phyloP scores from a whole-genome alignment of 371 early-diverging fungal genomes.

The Phascolomyces articulosus region DNA sequence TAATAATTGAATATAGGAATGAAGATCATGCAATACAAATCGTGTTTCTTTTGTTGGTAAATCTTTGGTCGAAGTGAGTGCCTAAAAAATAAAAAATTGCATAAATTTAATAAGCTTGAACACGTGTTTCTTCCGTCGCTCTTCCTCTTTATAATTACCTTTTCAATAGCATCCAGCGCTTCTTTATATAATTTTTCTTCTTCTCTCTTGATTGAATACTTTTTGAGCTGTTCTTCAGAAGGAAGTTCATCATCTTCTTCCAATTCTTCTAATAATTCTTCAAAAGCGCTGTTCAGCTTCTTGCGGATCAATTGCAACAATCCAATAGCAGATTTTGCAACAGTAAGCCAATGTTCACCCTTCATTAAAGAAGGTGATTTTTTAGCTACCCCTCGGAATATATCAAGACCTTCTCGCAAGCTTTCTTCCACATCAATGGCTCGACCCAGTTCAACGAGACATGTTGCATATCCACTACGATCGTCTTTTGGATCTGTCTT shows the following conservation, averaged over 20 bases:
- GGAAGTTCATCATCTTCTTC: slow-evolving; percentile 31
- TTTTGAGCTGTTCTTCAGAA: slow-evolving; percentile 28
- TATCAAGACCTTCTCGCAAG: slow-evolving; percentile 45
- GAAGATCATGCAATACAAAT: slow-evolving; percentile 23
- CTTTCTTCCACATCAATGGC: slow-evolving; percentile 48
- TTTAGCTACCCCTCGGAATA: slow-evolving; percentile 28
- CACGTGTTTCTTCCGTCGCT: no score
- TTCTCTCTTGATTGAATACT: slow-evolving; percentile 29
- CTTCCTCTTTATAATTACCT: slow-evolving; percentile 18
- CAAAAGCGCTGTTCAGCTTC: slow-evolving; percentile 30
- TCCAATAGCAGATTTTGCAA: slow-evolving; percentile 31
- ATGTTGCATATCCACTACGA: slow-evolving; percentile 40
- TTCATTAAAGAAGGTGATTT: slow-evolving; percentile 10
- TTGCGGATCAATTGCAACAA: slow-evolving; percentile 28
- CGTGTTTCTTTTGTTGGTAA: slow-evolving; percentile 13
- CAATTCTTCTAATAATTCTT: slow-evolving; percentile 24
- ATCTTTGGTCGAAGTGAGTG: neutral
- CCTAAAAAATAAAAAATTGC: slow-evolving; percentile 6
- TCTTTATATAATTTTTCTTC: slow-evolving; percentile 38
- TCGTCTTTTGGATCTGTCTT: slow-evolving; percentile 42
- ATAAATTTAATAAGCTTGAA: neutral
- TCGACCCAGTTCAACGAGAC: slow-evolving; percentile 46
- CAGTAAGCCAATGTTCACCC: slow-evolving; percentile 9
- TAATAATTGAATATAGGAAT: slow-evolving; percentile 34
- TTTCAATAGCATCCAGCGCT: slow-evolving; percentile 28